Evolutionary conservation across 352 stramenopile genomes (phyloP).

Genomic region (Globisporangium parvum): DNA sequence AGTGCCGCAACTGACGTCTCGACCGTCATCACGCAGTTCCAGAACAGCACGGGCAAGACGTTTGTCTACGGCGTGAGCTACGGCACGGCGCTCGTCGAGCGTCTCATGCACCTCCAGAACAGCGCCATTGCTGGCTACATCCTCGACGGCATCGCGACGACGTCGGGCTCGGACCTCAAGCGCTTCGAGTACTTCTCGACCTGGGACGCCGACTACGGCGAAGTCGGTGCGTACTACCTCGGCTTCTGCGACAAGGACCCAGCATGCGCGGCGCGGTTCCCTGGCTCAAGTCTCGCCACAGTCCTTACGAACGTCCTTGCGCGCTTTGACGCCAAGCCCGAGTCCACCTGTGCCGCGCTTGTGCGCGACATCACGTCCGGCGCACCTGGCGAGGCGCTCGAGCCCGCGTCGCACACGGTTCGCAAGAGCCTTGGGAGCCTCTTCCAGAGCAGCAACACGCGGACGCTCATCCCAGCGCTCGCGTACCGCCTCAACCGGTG

Average conservation of each 20-base stretch:
- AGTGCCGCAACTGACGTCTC: constrained; percentile 32
- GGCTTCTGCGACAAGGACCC: constrained; percentile 13
- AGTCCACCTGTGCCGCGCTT: constrained; percentile 6
- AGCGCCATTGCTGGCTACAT: constrained; percentile 40
- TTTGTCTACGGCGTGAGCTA: constrained; percentile 24
- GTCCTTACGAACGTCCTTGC: not conserved
- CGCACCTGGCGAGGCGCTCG: not conserved
- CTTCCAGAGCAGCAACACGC: constrained; percentile 11
- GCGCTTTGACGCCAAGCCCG: not conserved
- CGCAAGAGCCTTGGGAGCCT: constrained; percentile 22
- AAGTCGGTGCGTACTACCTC: constrained; percentile 30
- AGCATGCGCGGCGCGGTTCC: constrained; percentile 19
- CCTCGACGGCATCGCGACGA: constrained; percentile 34
- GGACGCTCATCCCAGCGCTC: constrained; percentile 29
- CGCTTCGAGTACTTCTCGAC: constrained; percentile 29
- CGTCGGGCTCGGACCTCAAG: constrained; percentile 22
- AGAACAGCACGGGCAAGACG: not conserved
- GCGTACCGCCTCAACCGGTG: constrained; percentile 34
- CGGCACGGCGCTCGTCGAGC: constrained; percentile 36
- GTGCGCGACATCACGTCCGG: constrained; percentile 1
- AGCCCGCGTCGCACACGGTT: constrained; percentile 17
- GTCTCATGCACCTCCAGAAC: constrained; percentile 33
- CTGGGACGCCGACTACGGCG: constrained; percentile 31
- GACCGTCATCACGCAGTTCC: constrained; percentile 20
- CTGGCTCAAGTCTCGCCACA: constrained; percentile 8